Evolutionary conservation across 1,139 yeast genomes (phyloP).

Genomic region (Blastobotrys niveus): DNA sequence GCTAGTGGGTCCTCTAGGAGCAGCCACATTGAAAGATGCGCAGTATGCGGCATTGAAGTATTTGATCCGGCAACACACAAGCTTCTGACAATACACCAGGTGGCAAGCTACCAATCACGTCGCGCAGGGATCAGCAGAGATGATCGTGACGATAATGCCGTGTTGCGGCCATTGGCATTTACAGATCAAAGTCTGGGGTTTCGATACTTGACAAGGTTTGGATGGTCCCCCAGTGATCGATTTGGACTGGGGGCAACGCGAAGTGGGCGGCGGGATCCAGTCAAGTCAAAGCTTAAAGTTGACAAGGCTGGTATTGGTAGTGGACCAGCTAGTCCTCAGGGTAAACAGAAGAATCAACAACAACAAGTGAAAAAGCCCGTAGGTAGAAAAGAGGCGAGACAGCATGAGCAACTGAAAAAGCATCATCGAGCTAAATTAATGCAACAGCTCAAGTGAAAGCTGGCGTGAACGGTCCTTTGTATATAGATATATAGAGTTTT

Average conservation of each 20-base stretch:
- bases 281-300: constrained; percentile 17
- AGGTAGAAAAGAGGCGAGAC: background rate
- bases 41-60: constrained; percentile 16
- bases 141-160: no score
- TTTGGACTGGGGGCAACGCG: constrained; percentile 27
- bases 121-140: no score
- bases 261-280: constrained; percentile 25
- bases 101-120: no score
- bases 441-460: background rate
- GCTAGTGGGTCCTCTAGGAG: no score
- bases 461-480: no score
- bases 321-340: no score
- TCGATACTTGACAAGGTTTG: constrained; percentile 22
- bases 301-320: constrained; percentile 23
- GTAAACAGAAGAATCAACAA: constrained; percentile 11
- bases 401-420: background rate
- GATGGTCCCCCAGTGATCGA: constrained; percentile 24
- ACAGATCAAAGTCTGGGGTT: constrained; percentile 19
- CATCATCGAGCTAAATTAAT: background rate
- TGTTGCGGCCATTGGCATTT: constrained; percentile 14
- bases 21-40: constrained; percentile 10
- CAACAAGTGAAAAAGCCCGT: background rate
- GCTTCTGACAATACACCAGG: constrained; percentile 18
- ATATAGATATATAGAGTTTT: no score
- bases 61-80: constrained; percentile 16